These are phyloP conservation scores for Dactylellina parvicollis DNA, from an alignment of 2,329 filamentous ascomycete species.

Conservation along the genomic window DNA sequence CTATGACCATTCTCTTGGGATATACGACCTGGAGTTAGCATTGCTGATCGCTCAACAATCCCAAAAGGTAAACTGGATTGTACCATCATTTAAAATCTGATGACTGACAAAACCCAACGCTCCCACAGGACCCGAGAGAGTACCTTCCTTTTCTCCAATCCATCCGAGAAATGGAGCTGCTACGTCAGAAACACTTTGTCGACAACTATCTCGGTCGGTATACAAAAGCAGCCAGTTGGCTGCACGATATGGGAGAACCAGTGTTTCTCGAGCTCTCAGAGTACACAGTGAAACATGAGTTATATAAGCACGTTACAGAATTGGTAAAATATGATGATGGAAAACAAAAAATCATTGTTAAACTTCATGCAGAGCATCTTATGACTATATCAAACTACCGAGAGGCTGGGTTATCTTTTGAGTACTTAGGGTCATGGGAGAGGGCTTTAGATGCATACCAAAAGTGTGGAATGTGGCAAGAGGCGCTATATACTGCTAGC, in stretches of 20 bases:
- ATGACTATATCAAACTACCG: constrained; percentile 78
- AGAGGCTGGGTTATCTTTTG: constrained; percentile 89
- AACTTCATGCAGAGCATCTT: constrained; percentile 81
- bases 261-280: constrained; percentile 79
- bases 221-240: constrained; percentile 78
- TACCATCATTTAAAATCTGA: neutral
- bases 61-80: constrained; percentile 70
- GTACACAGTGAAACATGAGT: constrained; percentile 80
- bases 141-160: constrained; percentile 94
- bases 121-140: constrained; percentile 78
- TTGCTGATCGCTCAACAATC: constrained; percentile 93
- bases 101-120: constrained; percentile 4
- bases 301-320: constrained; percentile 80
- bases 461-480: constrained; percentile 86
- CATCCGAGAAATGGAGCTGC: constrained; percentile 76
- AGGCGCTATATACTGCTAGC: constrained; percentile 82
- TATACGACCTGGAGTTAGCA: constrained; percentile 91
- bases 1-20: constrained; percentile 86
- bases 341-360: constrained; percentile 68
- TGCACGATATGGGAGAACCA: constrained; percentile 72
- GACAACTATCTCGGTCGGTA: constrained; percentile 85
- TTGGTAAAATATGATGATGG: constrained; percentile 82
- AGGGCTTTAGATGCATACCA: constrained; percentile 85
- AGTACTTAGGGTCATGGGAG: constrained; percentile 78
- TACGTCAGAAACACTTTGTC: constrained; percentile 81